A percentile compares a stretch with the other conserved stretches of the same genome.
Evolutionary conservation across 2,329 filamentous ascomycete species (phyloP).

Genomic region (Chrysoporthe cubensis): DNA sequence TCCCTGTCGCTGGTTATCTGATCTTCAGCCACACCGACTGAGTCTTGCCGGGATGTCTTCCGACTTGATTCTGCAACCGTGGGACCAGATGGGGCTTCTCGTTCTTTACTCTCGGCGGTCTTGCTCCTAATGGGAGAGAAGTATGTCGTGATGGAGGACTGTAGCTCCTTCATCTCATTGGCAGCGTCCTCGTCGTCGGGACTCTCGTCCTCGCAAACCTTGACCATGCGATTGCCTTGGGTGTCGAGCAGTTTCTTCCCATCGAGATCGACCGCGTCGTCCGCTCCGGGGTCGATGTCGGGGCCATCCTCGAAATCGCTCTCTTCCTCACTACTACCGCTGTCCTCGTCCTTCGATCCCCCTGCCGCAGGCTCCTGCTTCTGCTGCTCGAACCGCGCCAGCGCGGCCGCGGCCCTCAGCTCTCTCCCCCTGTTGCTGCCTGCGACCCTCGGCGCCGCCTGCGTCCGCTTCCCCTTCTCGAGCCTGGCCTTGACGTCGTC

Average conservation of each 20-base stretch:
- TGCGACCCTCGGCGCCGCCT: conserved; percentile 73
- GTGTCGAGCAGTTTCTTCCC: conserved; percentile 67
- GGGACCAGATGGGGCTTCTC: not conserved
- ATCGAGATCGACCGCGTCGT: conserved; percentile 66
- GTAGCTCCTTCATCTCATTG: conserved; percentile 71
- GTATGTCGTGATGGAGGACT: conserved; percentile 40
- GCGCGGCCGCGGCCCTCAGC: conserved; percentile 73
- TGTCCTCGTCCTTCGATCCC: conserved; percentile 37
- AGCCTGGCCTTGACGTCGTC: conserved; percentile 66
- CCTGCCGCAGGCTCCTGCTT: conserved; percentile 52
- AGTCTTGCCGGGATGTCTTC: not conserved
- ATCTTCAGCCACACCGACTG: conserved; percentile 21
- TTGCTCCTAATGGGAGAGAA: conserved; percentile 20
- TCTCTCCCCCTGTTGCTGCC: conserved; percentile 75
- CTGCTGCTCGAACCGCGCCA: conserved; percentile 70
- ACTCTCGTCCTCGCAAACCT: conserved; percentile 74
- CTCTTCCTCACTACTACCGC: conserved; percentile 43
- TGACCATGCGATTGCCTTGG: conserved; percentile 70
- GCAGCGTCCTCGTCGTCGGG: conserved; percentile 58
- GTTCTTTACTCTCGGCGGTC: not conserved
- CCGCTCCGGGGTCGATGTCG: conserved; percentile 45
- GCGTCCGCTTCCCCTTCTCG: conserved; percentile 66
- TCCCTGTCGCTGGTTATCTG: conserved; percentile 5
- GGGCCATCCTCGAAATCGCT: conserved; percentile 51
- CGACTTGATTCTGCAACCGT: not conserved